Evolutionary conservation across 176 grass and related monocot species (phyloP), one percentile per base, ranked within the genome.

Genomic region (Avena sativa): DNA sequence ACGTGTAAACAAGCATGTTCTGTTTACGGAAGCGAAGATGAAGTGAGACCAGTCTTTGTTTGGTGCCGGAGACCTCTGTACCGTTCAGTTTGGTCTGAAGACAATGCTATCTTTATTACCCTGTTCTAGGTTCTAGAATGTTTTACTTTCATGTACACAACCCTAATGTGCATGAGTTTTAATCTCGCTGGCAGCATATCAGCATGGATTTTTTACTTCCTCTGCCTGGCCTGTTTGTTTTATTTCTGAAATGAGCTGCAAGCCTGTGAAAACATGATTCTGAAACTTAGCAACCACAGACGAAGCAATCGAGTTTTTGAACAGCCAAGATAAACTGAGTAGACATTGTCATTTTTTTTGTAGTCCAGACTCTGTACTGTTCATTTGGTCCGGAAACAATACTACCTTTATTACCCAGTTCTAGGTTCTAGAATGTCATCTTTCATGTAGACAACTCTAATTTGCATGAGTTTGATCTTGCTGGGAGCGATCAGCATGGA

Each of bases 1-100:
- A 0, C 91, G 93, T 30, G 91, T 92, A 17, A 95, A 93, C 81
- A 84, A 87, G 63, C 93, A 95, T 80, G 93, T 89, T 79, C 86
- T 95, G 23, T 95, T 93, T 47, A 93, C 91, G 0, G 89, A 95
- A 83, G 93, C 93, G 79, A 95, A 95, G 86, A 95, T 95, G 91
- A 95, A 93, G 82, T 92, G 78, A 91, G 36, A 85, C 11, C 16
- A 12, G 28, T 28, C 21, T 53, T 53, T 76, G 0, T 53, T 32
- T 30, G 48, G 49, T 17, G 0, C 73, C 15, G 1, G 47, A 75
- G 5, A 26, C 32, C 12, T 63, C 5, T 51, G 9, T 46, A 62
- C 6, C 0, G 10, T 84, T 74, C 50, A 46, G 20, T 53, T 53
- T 43, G n/a, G 58, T 30, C 1, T 3, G 1, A 28, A 74, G 17